Evolutionary conservation across 805 yeast genomes (phyloP), one percentile per base, ranked within the genome.

Genomic region (Ogataea haglerorum): DNA sequence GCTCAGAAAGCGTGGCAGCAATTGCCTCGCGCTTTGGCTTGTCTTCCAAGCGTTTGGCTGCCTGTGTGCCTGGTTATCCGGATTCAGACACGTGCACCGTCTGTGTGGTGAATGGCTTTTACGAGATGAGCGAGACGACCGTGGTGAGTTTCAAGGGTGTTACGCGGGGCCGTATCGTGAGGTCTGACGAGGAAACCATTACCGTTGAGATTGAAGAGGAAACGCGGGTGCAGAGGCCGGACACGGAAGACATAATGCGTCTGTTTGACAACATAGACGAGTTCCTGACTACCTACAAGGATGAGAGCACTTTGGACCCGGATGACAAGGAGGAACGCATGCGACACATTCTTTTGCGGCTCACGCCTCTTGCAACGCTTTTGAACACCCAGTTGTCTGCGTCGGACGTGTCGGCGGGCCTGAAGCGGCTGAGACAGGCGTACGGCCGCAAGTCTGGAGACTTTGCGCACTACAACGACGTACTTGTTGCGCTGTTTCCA

Each of bases 331-430:
- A 24, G 5, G 36, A 31, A 6, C 29, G 29, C n/a, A 22, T 52
- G 14, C 45, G 38, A 28, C 54, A 49, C 12, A 52, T 61, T 26
- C 60, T 80, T 10, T 54, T 78, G 16, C 64, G 75, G 2, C 60
- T 82, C 15, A 71, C 82, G 9, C 89, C 89, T 0, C 58, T 82
- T 38, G 77, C 85, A 0, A 73, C 73, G 46, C 70, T 80, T 0
- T 60, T 82, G n/a, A 73, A 69, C 47, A 55, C 75, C 33, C 85
- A 80, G 53, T 63, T 82, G 38, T 51, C 58, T 0, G 37, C 56
- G 1, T 69, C 69, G 3, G 64, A 57, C 12, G 68, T 73, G 26
- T 9, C 36, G 0, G 38, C 38, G 7, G 61, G 58, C 1, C 38
- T 61, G 18, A 25, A 42, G n/a, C 40, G 54, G n/a, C 35, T 62